Percentiles rank a stretch among this genome's conserved stretches.
Evolutionary conservation across 305 asterid species (phyloP).

Genomic region (Fraxinus ornus): DNA sequence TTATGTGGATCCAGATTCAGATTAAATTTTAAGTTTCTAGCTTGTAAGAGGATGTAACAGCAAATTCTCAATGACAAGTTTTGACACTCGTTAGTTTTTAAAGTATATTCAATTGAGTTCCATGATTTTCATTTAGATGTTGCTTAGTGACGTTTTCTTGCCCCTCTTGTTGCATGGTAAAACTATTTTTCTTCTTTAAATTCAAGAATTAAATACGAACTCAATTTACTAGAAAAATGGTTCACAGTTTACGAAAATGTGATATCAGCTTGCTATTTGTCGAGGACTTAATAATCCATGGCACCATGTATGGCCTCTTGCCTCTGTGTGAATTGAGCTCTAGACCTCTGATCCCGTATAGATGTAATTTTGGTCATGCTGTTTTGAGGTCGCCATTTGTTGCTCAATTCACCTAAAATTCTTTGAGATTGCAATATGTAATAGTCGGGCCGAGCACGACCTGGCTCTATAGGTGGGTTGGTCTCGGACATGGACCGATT

Average conservation of each 20-base stretch:
- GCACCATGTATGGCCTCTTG: background rate
- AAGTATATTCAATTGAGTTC: background rate
- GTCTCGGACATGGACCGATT: background rate
- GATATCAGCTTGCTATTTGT: background rate
- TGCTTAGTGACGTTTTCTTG: background rate
- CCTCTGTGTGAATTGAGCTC: background rate
- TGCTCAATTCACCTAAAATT: background rate
- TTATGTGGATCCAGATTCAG: conserved; percentile 78
- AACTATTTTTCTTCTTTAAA: background rate
- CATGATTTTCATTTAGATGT: background rate
- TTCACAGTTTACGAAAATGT: background rate
- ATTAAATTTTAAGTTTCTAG: conserved; percentile 27
- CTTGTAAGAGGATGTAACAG: background rate
- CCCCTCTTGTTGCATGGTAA: background rate
- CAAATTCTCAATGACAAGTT: conserved; percentile 13
- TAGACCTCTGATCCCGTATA: background rate
- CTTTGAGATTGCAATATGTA: no score
- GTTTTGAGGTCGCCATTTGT: background rate
- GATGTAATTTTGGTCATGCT: background rate
- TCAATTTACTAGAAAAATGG: background rate
- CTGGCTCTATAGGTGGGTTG: background rate
- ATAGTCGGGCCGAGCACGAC: background rate
- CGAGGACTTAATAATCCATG: background rate
- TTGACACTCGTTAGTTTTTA: background rate
- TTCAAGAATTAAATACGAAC: background rate